Conservation (phyloP, 2,329 filamentous ascomycete genomes). For the Pseudogymnoascus sp. region DNA sequence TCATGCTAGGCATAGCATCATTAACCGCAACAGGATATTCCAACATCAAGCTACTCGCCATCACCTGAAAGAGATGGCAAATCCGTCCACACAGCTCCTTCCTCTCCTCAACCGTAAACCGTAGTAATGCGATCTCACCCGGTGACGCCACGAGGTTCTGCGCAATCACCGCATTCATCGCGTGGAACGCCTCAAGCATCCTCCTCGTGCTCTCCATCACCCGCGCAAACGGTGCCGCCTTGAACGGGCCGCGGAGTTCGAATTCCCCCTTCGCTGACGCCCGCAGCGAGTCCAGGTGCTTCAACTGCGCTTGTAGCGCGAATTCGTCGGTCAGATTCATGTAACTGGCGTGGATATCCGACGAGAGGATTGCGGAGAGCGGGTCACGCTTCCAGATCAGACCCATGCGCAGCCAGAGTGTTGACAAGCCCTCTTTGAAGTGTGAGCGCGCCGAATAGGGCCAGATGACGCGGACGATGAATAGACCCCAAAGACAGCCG, state of each 20-base stretch:
- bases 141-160: conserved; percentile 69
- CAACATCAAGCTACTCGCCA: conserved; percentile 88
- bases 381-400: conserved; percentile 95
- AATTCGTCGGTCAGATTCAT: conserved; percentile 85
- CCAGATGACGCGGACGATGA: conserved; percentile 86
- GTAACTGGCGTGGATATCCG: conserved; percentile 54
- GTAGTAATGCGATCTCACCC: conserved; percentile 74
- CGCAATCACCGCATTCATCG: conserved; percentile 87
- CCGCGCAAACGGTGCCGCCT: conserved; percentile 61
- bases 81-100: conserved; percentile 78
- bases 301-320: conserved; percentile 72
- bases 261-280: conserved; percentile 75
- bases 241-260: conserved; percentile 81
- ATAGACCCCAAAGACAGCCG: conserved; percentile 85
- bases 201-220: conserved; percentile 75
- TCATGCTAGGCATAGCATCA: conserved; percentile 78
- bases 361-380: conserved; percentile 63
- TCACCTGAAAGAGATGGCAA: conserved; percentile 77
- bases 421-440: conserved; percentile 78
- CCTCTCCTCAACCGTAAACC: conserved; percentile 72
- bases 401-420: conserved; percentile 92
- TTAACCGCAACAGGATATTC: conserved; percentile 73
- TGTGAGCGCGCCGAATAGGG: conserved; percentile 85
- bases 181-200: conserved; percentile 89
- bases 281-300: conserved; percentile 62